phyloP scores from a whole-genome alignment of 805 yeast genomes.

The Ogataea zsoltii region DNA sequence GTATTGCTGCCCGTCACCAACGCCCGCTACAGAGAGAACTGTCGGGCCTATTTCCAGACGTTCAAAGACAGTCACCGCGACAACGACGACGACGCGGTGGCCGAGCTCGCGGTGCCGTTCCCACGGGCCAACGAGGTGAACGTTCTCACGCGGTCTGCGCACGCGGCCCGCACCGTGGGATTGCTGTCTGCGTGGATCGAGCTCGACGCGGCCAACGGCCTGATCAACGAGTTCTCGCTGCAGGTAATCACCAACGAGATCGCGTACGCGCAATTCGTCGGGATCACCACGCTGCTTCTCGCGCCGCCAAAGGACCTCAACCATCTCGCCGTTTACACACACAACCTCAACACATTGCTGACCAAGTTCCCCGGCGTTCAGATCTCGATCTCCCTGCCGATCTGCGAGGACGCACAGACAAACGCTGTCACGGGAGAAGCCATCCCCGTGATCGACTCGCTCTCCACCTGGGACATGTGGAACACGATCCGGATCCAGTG shows the following conservation, averaged over 20 bases:
- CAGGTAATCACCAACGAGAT: slow-evolving; percentile 62
- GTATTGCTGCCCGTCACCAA: slow-evolving; percentile 58
- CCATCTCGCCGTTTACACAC: slow-evolving; percentile 52
- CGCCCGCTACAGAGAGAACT: slow-evolving; percentile 45
- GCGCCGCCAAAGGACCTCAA: slow-evolving; percentile 65
- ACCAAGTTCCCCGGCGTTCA: slow-evolving; percentile 34
- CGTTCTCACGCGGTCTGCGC: slow-evolving; percentile 35
- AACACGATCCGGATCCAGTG: slow-evolving; percentile 59
- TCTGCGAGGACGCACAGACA: slow-evolving; percentile 43
- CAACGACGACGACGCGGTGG: slow-evolving; percentile 13
- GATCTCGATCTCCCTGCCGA: slow-evolving; percentile 49
- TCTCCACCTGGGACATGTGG: slow-evolving; percentile 78
- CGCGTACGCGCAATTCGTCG: slow-evolving; percentile 58
- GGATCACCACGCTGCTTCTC: slow-evolving; percentile 53
- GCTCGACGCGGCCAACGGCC: slow-evolving; percentile 52
- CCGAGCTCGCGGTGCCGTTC: slow-evolving; percentile 37
- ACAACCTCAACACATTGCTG: slow-evolving; percentile 33
- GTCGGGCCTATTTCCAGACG: slow-evolving; percentile 39
- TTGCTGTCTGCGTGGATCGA: slow-evolving; percentile 71
- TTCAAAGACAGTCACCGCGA: slow-evolving; percentile 24
- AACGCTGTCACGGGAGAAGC: slow-evolving; percentile 26
- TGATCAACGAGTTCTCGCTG: slow-evolving; percentile 51
- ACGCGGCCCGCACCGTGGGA: slow-evolving; percentile 49
- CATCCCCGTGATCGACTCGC: slow-evolving; percentile 38
- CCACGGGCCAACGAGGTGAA: slow-evolving; percentile 45